A percentile compares a stretch with the other conserved stretches of the same genome.
Conservation (phyloP, 371 early-diverging fungal species). For the Modicella reniformis region DNA sequence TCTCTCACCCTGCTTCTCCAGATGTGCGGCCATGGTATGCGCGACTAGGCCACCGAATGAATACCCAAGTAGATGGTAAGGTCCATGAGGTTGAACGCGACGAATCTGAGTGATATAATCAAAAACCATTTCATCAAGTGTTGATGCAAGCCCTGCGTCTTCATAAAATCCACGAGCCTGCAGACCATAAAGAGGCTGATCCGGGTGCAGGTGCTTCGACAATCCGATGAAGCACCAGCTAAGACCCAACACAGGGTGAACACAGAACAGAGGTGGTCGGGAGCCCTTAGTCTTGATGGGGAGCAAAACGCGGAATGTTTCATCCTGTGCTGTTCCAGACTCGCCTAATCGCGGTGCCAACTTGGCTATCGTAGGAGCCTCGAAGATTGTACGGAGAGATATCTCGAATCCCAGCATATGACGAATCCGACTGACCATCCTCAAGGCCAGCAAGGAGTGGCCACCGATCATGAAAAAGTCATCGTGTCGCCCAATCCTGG, state of each 20-base stretch:
- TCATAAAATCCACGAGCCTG: conserved; percentile 32
- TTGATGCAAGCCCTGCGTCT: not conserved
- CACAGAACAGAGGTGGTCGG: conserved; percentile 18
- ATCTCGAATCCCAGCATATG: too few species aligned
- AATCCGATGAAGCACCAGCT: conserved; percentile 17
- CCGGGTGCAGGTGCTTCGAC: conserved; percentile 2
- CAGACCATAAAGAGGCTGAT: conserved; percentile 26
- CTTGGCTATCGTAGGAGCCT: too few species aligned
- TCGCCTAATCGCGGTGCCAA: too few species aligned
- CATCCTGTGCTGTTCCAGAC: not conserved
- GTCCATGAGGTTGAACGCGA: conserved; percentile 21
- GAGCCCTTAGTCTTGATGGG: conserved; percentile 13
- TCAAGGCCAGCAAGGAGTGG: conserved; percentile 32
- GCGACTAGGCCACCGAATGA: too few species aligned
- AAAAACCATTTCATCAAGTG: conserved; percentile 14
- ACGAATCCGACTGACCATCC: conserved; percentile 21
- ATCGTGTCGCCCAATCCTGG: conserved; percentile 21
- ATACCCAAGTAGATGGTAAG: conserved; percentile 1
- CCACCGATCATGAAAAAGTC: conserved; percentile 37
- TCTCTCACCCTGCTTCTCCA: not conserved
- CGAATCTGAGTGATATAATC: conserved; percentile 27
- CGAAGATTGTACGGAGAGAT: too few species aligned
- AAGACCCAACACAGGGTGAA: conserved; percentile 15
- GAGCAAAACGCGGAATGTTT: conserved; percentile 2
- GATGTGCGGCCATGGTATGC: too few species aligned